Base-by-base conservation (phyloP, 257 asterid genomes). In the Solanum megistacrolobum region DNA sequence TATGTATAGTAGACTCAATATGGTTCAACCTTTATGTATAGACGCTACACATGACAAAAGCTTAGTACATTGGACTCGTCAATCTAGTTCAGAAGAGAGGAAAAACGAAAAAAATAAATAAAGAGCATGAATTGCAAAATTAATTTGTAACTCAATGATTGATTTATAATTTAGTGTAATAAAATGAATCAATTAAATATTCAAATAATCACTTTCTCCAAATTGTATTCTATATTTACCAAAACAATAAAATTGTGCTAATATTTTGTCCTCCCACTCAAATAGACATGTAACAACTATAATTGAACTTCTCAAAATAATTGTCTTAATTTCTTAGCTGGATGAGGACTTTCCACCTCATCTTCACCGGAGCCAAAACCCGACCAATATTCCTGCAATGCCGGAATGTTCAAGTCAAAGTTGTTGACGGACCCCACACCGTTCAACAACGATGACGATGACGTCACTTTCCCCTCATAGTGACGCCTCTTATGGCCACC, bases 311-410 rank as follows among this genome's bases (percentile, higher is more conserved):
- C 3, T 79, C 38, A 43, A 13, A 16, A 74, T 18, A 88, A 65
- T 21, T 91, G 85, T 3, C 97, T 92, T 2, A 89, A 88, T 79
- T 87, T 91, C 89, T 94, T 93, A 1, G 93, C 90, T 65, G 98
- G 93, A 78, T 93, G 96, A 16, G 98, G 98, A 29, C 96, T 93
- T 76, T 93, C 96, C 35, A 93, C 96, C 74, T 94, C 96, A 34
- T 92, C 94, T 23, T 92, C 94, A 7, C 89, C 90, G 83, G 87
- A 43, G 65, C 83, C 11, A 75, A 62, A 90, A 87, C 86, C 91
- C 36, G 83, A 36, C 91, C 89, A 85, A 58, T 58, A 21, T 13
- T 89, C 92, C 60, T 94, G 93, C 88, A 83, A 73, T 10, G 95
- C 93, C 27, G 96, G 95, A 76, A 93, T 32, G 87, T 94, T 94